Percentiles rank a stretch among this genome's conserved stretches.
phyloP scores from a whole-genome alignment of 805 yeast species.

The Kodamaea kakaduensis region DNA sequence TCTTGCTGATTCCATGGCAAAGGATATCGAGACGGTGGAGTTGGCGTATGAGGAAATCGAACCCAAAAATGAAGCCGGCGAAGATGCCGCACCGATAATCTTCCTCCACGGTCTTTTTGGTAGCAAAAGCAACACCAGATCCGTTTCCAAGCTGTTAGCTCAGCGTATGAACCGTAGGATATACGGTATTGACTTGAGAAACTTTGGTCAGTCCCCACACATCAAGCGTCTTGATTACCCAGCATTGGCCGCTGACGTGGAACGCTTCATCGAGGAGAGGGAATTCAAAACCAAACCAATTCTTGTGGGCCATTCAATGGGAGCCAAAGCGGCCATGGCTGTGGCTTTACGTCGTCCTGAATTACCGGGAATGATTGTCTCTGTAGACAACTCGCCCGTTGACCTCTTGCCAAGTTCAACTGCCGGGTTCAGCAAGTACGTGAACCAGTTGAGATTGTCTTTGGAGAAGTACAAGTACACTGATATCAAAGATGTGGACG shows the following conservation, averaged over 20 bases:
- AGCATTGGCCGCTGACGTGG: conserved; percentile 83
- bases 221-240: conserved; percentile 68
- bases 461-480: conserved; percentile 43
- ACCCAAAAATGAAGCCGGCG: conserved; percentile 17
- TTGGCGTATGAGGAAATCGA: conserved; percentile 46
- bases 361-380: conserved; percentile 55
- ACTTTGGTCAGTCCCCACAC: conserved; percentile 93
- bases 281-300: conserved; percentile 45
- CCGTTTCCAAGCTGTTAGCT: conserved; percentile 64
- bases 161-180: conserved; percentile 50
- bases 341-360: conserved; percentile 65
- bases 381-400: conserved; percentile 91
- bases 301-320: conserved; percentile 84
- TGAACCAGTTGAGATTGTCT: conserved; percentile 58
- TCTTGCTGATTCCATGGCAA: conserved; percentile 31
- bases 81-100: conserved; percentile 56
- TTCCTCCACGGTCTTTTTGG: conserved; percentile 91
- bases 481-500: conserved; percentile 64
- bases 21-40: conserved; percentile 40
- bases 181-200: conserved; percentile 73
- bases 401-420: conserved; percentile 47
- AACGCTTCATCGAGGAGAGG: conserved; percentile 53
- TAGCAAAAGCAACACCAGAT: conserved; percentile 70
- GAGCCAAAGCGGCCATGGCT: conserved; percentile 93
- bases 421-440: conserved; percentile 60